Base-by-base conservation (phyloP, 768 basidiomycete genomes). In the Termitomyces sp. region DNA sequence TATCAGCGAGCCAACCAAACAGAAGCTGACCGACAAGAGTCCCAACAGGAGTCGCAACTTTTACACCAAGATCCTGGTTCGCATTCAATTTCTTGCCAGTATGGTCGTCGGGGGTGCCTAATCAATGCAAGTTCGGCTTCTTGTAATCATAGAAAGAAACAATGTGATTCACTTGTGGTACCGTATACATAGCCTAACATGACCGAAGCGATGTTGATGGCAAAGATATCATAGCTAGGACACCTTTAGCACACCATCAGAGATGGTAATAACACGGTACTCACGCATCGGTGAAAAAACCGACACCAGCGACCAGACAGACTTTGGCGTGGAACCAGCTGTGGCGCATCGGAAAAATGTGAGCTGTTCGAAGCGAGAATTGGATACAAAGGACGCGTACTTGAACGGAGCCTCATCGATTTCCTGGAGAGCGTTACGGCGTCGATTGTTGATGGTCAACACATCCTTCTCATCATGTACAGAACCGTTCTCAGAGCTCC, bases 241-340 rank as follows among this genome's bases (percentile, higher is more conserved):
- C n/a, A 36, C 1, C 36, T n/a, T 18, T 16, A 26, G 18, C 18
- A n/a, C 16, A 26, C 26, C 48, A 16, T 31, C 13, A 54, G 5
- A 55, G 47, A 54, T 36, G 45, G 36, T 18, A 13, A 42, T 8
- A 36, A 50, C 31, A 12, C 18, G 20, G 45, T 1, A 71, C 81
- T 64, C 64, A 85, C 82, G 87, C 85, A 73, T 91, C 92, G 52
- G 93, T 93, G 78, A 94, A 95, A 80, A 95, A 94, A 26, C 93
- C 93, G 13, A 88, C 88, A 63, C 93, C 91, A 2, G 90, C 75
- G 41, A 82, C 81, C 57, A 83, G 60, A 63, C 82, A 84, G 60
- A 86, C 80, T 70, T 92, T 93, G 56, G 87, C 84, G 65, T 94
- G 93, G 75, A 93, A 94, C 85, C 86, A 90, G 7, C 88, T 89